Evolutionary conservation across 768 basidiomycete species (phyloP), one percentile per base, ranked within the genome.

Genomic region (Suillus cothurnatus): DNA sequence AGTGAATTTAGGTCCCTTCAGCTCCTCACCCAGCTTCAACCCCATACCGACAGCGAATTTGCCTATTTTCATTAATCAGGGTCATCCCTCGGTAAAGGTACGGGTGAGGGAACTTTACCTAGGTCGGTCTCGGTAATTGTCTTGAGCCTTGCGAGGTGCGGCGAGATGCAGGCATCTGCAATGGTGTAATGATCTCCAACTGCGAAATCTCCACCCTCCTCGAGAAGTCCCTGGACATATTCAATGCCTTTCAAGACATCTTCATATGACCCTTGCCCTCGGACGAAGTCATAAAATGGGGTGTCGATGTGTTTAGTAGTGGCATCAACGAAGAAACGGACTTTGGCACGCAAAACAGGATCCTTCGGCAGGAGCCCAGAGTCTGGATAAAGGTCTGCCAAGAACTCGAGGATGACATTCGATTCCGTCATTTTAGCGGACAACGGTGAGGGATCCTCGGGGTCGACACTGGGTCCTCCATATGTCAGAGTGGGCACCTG

Each of bases 371-470:
- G 79, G 52, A 88, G 76, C 50, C 68, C 55, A 28, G 81, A 78
- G 43, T 78, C 69, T 6, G 82, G 81, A 71, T 78, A 82, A 58
- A 88, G 73, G 71, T 88, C 88, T 15, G 85, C 86, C 65, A 89
- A 71, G 74, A 89, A 85, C 71, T 90, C 87, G 63, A 88, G 77
- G 66, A 89, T 82, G 31, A 88, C 80, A 50, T 84, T 82, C 3
- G 87, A 88, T 70, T 90, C 88, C 11, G 86, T 81, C 68, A 89
- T 68, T 72, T 88, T 89, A 50, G 75, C 66, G 11, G 86, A 85
- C 47, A 85, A 83, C 65, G 21, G 79, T 4, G 86, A 86, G 1
- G 88, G 88, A 12, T 79, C 69, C 64, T 84, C 82, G 0, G 85
- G 80, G 26, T 83, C 69, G 21, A 83, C 82, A 19, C 77, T 74